Evolutionary conservation across 192 early-diverging fungal species (phyloP).

Genomic region (Backusella macrospora): DNA sequence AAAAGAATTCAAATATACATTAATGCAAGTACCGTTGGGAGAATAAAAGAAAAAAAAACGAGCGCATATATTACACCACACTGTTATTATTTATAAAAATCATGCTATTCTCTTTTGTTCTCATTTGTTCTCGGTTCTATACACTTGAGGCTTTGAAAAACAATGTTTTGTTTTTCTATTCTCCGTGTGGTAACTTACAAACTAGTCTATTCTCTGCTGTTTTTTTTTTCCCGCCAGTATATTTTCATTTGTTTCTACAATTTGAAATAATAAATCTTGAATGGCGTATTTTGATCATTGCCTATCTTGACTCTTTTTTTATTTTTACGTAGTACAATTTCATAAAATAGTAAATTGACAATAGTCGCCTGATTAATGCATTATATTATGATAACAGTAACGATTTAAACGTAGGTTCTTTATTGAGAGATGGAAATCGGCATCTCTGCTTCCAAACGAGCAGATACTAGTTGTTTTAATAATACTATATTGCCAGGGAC

Average conservation of each 20-base stretch:
- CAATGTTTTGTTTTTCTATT: not conserved
- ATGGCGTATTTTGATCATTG: slow-evolving; percentile 10
- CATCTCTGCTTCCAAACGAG: no score
- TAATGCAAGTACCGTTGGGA: no score
- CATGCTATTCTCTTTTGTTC: not conserved
- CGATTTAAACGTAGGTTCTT: no score
- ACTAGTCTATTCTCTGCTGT: not conserved
- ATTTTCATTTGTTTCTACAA: not conserved
- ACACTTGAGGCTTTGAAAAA: not conserved
- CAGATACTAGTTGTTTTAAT: no score
- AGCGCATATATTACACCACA: no score
- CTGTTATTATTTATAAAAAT: no score
- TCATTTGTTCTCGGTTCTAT: not conserved
- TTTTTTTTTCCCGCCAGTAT: not conserved
- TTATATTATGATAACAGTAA: not conserved
- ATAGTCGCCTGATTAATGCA: slow-evolving; percentile 1
- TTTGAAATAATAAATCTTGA: not conserved
- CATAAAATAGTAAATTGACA: not conserved
- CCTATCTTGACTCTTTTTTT: not conserved
- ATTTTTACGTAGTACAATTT: not conserved
- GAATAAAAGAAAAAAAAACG: no score
- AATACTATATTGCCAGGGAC: no score
- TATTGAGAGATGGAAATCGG: no score
- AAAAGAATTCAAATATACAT: no score
- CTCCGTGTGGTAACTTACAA: not conserved